These are phyloP conservation scores for Didymella keratinophila DNA, from an alignment of 2,329 filamentous ascomycete species.

Conservation along the genomic window DNA sequence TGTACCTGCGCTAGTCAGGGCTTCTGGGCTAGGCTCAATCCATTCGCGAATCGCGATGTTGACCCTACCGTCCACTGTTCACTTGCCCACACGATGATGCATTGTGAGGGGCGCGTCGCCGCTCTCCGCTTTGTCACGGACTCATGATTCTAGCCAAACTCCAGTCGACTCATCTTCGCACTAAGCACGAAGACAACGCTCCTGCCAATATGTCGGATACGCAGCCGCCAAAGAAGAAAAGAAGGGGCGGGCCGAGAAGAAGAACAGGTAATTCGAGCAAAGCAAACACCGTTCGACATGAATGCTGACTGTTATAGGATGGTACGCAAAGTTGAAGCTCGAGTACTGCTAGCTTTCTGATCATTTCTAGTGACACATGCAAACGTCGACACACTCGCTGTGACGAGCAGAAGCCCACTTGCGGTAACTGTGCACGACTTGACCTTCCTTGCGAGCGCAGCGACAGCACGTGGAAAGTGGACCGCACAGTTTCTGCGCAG, in stretches of 20 bases:
- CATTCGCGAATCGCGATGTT: background rate
- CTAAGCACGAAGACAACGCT: background rate
- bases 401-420: conserved; percentile 45
- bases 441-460: conserved; percentile 40
- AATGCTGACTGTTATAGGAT: conserved; percentile 13
- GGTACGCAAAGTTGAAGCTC: background rate
- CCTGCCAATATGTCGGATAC: conserved; percentile 4
- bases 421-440: conserved; percentile 44
- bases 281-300: background rate
- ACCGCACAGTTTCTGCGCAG: conserved; percentile 7
- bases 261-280: conserved; percentile 32
- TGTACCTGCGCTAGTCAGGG: no score
- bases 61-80: background rate
- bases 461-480: conserved; percentile 26
- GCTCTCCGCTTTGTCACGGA: conserved; percentile 10
- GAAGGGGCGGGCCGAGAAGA: conserved; percentile 37
- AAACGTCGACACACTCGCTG: conserved; percentile 47
- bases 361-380: conserved; percentile 38
- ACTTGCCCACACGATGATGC: background rate
- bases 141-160: background rate
- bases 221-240: conserved; percentile 31
- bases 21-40: background rate
- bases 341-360: conserved; percentile 11
- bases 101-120: background rate
- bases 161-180: background rate